Conservation (phyloP, 768 basidiomycete genomes). For the Termitomyces sp. region DNA sequence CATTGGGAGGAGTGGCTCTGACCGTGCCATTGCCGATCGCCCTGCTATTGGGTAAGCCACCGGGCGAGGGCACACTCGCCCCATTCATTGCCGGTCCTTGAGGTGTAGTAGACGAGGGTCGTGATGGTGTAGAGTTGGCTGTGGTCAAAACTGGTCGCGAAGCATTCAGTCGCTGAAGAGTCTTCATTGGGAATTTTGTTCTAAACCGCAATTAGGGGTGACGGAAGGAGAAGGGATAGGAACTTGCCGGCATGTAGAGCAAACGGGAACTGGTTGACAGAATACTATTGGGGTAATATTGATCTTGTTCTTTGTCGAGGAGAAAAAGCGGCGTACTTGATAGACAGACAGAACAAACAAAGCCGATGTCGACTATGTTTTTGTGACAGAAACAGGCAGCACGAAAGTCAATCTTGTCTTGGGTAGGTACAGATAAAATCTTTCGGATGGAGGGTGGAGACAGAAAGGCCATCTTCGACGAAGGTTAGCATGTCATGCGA, state of each 20-base stretch:
- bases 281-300: conserved; percentile 55
- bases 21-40: conserved; percentile 13
- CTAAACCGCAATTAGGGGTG: conserved; percentile 29
- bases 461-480: conserved; percentile 70
- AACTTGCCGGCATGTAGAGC: conserved; percentile 86
- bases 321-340: conserved; percentile 61
- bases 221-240: background rate
- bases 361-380: conserved; percentile 92
- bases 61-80: background rate
- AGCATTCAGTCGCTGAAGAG: conserved; percentile 75
- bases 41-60: conserved; percentile 13
- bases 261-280: conserved; percentile 89
- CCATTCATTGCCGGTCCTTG: conserved; percentile 20
- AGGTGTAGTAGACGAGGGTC: conserved; percentile 26
- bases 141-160: conserved; percentile 30
- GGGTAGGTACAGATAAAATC: conserved; percentile 78
- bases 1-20: conserved; percentile 10
- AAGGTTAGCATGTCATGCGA: conserved; percentile 1
- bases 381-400: conserved; percentile 99
- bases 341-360: conserved; percentile 97
- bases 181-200: conserved; percentile 94
- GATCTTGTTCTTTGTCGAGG: background rate
- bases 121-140: conserved; percentile 18
- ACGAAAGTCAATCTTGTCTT: conserved; percentile 94
- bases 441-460: conserved; percentile 58